A percentile compares a stretch with the other conserved stretches of the same genome.
Conservation (phyloP, 1,139 yeast genomes). For the Suhomyces ambrosiae region DNA sequence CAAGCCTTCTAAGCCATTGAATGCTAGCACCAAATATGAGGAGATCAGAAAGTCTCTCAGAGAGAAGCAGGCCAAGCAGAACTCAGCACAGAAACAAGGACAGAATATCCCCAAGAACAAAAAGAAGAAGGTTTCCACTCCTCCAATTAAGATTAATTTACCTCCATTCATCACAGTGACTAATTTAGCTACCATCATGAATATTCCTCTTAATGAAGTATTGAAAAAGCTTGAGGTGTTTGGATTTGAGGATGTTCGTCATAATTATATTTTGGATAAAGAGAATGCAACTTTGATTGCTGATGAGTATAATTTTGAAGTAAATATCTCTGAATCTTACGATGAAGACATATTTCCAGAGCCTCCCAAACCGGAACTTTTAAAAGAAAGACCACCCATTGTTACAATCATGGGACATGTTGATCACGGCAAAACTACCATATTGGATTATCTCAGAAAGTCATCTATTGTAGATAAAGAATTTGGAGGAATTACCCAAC, state of each 20-base stretch:
- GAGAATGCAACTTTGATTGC: conserved; percentile 87
- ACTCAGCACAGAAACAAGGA: background rate
- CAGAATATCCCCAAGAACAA: conserved; percentile 1
- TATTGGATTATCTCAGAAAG: conserved; percentile 80
- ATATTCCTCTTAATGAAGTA: conserved; percentile 63
- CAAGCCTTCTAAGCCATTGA: conserved; percentile 10
- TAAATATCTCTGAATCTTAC: conserved; percentile 58
- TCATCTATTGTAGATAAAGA: conserved; percentile 82
- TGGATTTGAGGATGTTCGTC: conserved; percentile 77
- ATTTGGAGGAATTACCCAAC: conserved; percentile 97
- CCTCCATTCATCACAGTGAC: conserved; percentile 78
- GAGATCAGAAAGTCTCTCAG: conserved; percentile 19
- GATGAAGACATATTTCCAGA: conserved; percentile 65
- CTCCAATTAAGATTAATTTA: conserved; percentile 47
- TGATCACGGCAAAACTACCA: conserved; percentile 97
- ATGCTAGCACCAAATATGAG: conserved; percentile 18
- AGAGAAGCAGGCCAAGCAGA: conserved; percentile 18
- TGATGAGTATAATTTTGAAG: conserved; percentile 82
- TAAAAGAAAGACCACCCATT: conserved; percentile 83
- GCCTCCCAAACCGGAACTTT: conserved; percentile 37
- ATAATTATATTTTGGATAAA: conserved; percentile 78
- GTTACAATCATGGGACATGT: conserved; percentile 99
- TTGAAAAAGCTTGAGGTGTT: conserved; percentile 59
- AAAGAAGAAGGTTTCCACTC: conserved; percentile 18
- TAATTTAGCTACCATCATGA: conserved; percentile 71